A percentile compares a stretch with the other conserved stretches of the same genome.
phyloP scores from a whole-genome alignment of 108 stramenopile genomes.

The Aurantiochytrium sp. region DNA sequence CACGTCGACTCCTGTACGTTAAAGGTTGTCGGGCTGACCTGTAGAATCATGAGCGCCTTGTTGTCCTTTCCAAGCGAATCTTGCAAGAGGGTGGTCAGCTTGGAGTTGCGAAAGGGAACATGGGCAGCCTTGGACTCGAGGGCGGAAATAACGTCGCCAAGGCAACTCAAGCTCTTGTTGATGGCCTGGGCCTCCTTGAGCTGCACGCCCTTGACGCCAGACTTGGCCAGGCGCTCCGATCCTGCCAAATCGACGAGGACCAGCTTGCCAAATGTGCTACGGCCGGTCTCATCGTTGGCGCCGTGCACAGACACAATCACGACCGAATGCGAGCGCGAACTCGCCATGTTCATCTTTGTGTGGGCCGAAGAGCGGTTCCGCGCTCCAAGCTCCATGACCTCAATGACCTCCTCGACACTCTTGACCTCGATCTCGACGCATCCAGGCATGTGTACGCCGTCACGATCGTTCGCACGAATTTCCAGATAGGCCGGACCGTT shows the following conservation, averaged over 20 bases:
- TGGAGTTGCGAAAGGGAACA: slow-evolving; percentile 64
- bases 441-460: slow-evolving; percentile 54
- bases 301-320: slow-evolving; percentile 37
- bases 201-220: slow-evolving; percentile 48
- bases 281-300: slow-evolving; percentile 41
- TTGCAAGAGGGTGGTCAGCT: slow-evolving; percentile 62
- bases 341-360: slow-evolving; percentile 63
- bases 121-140: slow-evolving; percentile 49
- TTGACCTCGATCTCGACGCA: slow-evolving; percentile 27
- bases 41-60: slow-evolving; percentile 71
- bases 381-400: slow-evolving; percentile 46
- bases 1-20: slow-evolving; percentile 50
- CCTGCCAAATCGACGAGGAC: slow-evolving; percentile 75
- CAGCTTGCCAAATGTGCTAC: slow-evolving; percentile 48
- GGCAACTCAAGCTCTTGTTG: slow-evolving; percentile 59
- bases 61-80: slow-evolving; percentile 60
- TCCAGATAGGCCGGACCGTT: slow-evolving; percentile 38
- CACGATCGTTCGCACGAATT: slow-evolving; percentile 42
- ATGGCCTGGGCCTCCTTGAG: slow-evolving; percentile 63
- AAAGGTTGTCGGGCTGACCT: slow-evolving; percentile 62
- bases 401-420: slow-evolving; percentile 37
- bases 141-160: slow-evolving; percentile 66
- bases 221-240: slow-evolving; percentile 63
- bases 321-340: slow-evolving; percentile 58
- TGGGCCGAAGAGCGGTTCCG: slow-evolving; percentile 46